Conservation (phyloP, 108 stramenopile species). For the Fistulifera solaris region DNA sequence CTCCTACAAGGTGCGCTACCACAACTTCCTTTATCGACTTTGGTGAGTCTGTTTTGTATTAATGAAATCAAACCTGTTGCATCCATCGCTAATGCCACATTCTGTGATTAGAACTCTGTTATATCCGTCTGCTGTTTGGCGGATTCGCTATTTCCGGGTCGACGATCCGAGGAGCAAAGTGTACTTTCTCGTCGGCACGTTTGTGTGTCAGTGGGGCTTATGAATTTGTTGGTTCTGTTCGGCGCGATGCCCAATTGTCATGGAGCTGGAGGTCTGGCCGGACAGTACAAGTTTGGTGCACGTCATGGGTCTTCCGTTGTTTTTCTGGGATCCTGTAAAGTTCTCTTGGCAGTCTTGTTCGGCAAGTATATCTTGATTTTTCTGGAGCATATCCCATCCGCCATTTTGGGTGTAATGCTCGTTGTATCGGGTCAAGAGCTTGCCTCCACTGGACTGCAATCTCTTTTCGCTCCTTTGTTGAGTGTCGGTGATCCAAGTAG, state of each 20-base stretch:
- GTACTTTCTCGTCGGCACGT: conserved; percentile 57
- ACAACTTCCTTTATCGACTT: conserved; percentile 72
- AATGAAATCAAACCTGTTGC: too few relatives aligned
- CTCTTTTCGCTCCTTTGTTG: conserved; percentile 10
- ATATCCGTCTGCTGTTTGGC: conserved; percentile 68
- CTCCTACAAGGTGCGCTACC: conserved; percentile 66
- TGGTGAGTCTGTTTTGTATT: conserved; percentile 8
- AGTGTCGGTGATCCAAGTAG: conserved; percentile 5
- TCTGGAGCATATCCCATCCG: conserved; percentile 60
- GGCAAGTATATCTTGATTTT: conserved; percentile 42
- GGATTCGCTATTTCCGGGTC: conserved; percentile 61
- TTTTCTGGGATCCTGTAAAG: conserved; percentile 54
- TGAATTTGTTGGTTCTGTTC: conserved; percentile 70
- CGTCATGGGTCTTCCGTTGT: conserved; percentile 70
- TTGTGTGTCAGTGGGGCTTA: conserved; percentile 55
- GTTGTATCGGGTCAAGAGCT: conserved; percentile 70
- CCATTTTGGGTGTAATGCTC: conserved; percentile 66
- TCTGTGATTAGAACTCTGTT: conserved; percentile 34
- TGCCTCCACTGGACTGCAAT: conserved; percentile 42
- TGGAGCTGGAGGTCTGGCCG: conserved; percentile 83
- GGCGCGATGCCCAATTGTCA: conserved; percentile 82
- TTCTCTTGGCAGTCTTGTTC: conserved; percentile 50
- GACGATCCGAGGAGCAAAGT: conserved; percentile 22
- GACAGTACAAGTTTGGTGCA: conserved; percentile 77
- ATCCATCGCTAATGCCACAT: too few relatives aligned